phyloP scores from a whole-genome alignment of 2,329 filamentous ascomycete genomes.

The Pyricularia grisea region DNA sequence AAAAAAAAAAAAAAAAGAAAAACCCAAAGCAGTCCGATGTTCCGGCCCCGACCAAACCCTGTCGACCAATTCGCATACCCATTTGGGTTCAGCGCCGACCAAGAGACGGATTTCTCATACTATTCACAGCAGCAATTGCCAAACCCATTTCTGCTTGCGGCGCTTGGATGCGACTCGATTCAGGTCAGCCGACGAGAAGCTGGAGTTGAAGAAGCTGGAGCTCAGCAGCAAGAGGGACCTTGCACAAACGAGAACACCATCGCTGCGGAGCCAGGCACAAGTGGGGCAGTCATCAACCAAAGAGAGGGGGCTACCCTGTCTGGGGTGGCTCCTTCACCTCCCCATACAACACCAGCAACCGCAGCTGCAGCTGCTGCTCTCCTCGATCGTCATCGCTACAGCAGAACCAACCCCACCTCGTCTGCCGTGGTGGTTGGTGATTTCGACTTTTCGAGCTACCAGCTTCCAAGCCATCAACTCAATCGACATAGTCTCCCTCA shows the following conservation, averaged over 20 bases:
- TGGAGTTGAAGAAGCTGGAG: neutral
- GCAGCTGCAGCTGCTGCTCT: neutral
- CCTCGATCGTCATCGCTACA: neutral
- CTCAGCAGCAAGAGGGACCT: neutral
- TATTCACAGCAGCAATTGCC: neutral
- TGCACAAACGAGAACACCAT: neutral
- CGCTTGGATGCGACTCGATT: neutral
- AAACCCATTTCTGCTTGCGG: neutral
- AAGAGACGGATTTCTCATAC: neutral
- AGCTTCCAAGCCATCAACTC: constrained; percentile 5
- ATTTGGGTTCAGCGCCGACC: neutral
- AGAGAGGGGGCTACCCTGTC: neutral
- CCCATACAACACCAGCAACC: neutral
- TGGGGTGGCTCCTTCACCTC: neutral
- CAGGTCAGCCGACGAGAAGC: neutral
- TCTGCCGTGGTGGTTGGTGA: neutral
- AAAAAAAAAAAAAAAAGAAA: neutral
- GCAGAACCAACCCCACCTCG: neutral
- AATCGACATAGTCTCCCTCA: constrained; percentile 3
- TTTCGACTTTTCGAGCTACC: neutral
- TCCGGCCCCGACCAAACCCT: neutral
- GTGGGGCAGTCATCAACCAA: neutral
- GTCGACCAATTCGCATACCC: neutral
- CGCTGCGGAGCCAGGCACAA: neutral
- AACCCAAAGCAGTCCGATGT: neutral